phyloP scores from a whole-genome alignment of 805 yeast species.

The Danielia reshetovae region DNA sequence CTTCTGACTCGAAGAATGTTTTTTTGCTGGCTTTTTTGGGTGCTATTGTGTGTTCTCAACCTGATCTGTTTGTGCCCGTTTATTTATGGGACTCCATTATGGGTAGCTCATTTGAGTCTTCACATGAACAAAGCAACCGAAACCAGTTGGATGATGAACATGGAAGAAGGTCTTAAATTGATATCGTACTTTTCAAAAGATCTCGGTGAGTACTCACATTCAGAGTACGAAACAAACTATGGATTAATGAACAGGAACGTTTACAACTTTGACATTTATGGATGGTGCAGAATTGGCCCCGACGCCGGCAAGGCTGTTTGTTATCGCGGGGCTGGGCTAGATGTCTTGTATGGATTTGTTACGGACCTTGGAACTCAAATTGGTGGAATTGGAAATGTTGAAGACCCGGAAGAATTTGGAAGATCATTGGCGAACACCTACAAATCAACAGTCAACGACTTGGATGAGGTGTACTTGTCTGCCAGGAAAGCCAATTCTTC shows the following conservation, averaged over 20 bases:
- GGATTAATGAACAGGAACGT: slow-evolving; percentile 26
- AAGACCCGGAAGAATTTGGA: slow-evolving; percentile 27
- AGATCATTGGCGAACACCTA: slow-evolving; percentile 7
- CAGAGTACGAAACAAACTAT: slow-evolving; percentile 4
- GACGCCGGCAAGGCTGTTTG: slow-evolving; percentile 20
- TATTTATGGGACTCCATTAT: slow-evolving; percentile 10
- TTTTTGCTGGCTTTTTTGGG: slow-evolving; percentile 14
- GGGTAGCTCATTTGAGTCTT: slow-evolving; percentile 40
- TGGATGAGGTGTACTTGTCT: slow-evolving; percentile 7
- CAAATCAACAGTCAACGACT: slow-evolving; percentile 7
- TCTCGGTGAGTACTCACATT: slow-evolving; percentile 17
- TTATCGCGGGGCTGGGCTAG: slow-evolving; percentile 40
- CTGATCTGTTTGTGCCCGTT: slow-evolving; percentile 10
- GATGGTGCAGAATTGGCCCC: slow-evolving; percentile 44
- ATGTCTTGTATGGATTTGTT: slow-evolving; percentile 43
- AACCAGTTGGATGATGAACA: slow-evolving; percentile 25
- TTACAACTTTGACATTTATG: slow-evolving; percentile 43
- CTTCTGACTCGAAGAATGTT: no score
- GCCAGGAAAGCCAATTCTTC: background rate
- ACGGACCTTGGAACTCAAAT: slow-evolving; percentile 49
- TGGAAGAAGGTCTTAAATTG: slow-evolving; percentile 41
- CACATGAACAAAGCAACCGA: slow-evolving; percentile 34
- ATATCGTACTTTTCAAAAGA: slow-evolving; percentile 45
- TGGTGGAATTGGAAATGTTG: slow-evolving; percentile 36
- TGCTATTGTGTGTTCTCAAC: slow-evolving; percentile 4